Evolutionary conservation across 192 early-diverging fungal species (phyloP).

Genomic region (Fimicolochytrium jonesii): DNA sequence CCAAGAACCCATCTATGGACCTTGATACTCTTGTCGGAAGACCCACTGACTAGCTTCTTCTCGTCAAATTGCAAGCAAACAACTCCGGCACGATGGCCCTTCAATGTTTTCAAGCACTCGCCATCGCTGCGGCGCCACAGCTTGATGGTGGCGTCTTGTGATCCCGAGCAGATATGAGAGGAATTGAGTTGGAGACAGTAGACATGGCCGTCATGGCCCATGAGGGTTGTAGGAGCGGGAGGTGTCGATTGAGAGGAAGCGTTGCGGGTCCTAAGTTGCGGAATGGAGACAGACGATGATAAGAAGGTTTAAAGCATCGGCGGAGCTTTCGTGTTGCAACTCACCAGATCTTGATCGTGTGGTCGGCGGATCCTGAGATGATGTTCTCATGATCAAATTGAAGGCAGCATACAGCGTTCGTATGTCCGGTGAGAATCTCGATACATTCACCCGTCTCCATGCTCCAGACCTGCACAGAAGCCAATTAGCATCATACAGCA

Average conservation of each 20-base stretch:
- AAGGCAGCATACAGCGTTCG: slow-evolving; percentile 37
- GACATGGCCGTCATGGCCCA: slow-evolving; percentile 31
- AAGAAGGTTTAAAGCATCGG: too few species aligned
- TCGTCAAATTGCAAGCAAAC: slow-evolving; percentile 41
- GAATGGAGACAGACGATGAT: too few species aligned
- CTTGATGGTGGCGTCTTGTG: slow-evolving; percentile 28
- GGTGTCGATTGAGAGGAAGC: background rate
- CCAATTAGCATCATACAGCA: background rate
- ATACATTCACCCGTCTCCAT: slow-evolving; percentile 23
- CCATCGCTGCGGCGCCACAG: slow-evolving; percentile 28
- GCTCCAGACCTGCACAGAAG: slow-evolving; percentile 29
- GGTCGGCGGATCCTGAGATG: slow-evolving; percentile 43
- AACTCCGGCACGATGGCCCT: slow-evolving; percentile 37
- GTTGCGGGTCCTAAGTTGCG: too few species aligned
- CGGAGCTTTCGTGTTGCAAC: background rate
- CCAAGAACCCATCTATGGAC: too few species aligned
- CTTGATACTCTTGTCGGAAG: slow-evolving; percentile 44
- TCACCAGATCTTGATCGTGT: slow-evolving; percentile 38
- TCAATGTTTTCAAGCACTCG: slow-evolving; percentile 12
- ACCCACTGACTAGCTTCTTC: slow-evolving; percentile 38
- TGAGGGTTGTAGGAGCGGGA: background rate
- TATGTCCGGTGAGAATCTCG: slow-evolving; percentile 30
- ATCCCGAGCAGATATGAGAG: slow-evolving; percentile 17
- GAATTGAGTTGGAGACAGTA: slow-evolving; percentile 31
- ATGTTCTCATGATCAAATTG: slow-evolving; percentile 21